A percentile compares a stretch with the other conserved stretches of the same genome.
These are phyloP conservation scores for Phytophthora nicotianae DNA, from an alignment of 352 stramenopile species.

Conservation along the genomic window DNA sequence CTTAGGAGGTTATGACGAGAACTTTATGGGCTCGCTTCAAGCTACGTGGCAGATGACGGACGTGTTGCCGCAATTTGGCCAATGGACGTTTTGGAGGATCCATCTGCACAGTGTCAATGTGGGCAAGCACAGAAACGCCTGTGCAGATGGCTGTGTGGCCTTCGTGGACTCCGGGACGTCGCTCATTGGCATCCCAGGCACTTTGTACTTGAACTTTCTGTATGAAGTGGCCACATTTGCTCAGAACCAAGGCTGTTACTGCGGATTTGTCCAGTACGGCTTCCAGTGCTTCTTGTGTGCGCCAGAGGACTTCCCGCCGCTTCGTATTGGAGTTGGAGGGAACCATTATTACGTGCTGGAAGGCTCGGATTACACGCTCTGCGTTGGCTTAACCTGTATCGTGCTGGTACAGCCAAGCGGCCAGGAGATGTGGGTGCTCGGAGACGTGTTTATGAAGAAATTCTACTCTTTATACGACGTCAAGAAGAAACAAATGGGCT, in stretches of 20 bases:
- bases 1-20: constrained; percentile 68
- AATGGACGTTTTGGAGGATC: constrained; percentile 88
- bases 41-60: constrained; percentile 73
- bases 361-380: constrained; percentile 77
- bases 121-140: constrained; percentile 48
- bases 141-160: constrained; percentile 69
- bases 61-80: constrained; percentile 76
- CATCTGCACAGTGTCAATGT: constrained; percentile 71
- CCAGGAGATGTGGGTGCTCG: constrained; percentile 96
- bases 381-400: constrained; percentile 79
- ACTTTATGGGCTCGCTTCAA: constrained; percentile 51
- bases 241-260: constrained; percentile 74
- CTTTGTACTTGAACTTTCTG: constrained; percentile 75
- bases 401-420: constrained; percentile 77
- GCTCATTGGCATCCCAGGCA: constrained; percentile 93
- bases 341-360: constrained; percentile 73
- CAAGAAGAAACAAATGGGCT: constrained; percentile 81
- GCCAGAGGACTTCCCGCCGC: constrained; percentile 61
- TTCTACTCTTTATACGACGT: constrained; percentile 95
- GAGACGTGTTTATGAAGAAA: constrained; percentile 96
- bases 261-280: constrained; percentile 77
- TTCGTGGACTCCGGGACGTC: constrained; percentile 98
- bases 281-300: constrained; percentile 86
- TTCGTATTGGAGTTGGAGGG: constrained; percentile 67
- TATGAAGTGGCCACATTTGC: constrained; percentile 70